Conservation (phyloP, 805 yeast genomes). For the Cyberlindnera samutprakarnensis region DNA sequence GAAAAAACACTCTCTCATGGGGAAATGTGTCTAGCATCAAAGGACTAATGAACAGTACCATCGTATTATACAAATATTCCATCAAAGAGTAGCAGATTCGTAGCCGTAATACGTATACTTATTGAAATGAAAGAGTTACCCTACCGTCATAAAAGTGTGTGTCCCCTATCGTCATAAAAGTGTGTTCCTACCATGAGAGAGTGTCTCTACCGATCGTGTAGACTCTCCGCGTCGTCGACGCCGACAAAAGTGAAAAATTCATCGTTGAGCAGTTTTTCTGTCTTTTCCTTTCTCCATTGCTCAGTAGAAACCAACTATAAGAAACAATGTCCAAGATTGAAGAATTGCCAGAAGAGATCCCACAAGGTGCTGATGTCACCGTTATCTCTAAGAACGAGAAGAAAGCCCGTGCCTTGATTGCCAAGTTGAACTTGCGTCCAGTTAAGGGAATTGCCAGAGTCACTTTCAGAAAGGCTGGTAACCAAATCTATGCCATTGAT, state of each 20-base stretch:
- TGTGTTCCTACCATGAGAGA: neutral
- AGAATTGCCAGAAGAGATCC: conserved; percentile 30
- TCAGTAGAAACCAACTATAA: no score
- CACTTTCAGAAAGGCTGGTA: conserved; percentile 89
- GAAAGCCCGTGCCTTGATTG: conserved; percentile 88
- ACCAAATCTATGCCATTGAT: conserved; percentile 86
- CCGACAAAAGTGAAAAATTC: conserved; percentile 9
- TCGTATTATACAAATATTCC: no score
- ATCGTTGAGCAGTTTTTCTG: no score
- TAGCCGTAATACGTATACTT: no score
- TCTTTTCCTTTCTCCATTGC: no score
- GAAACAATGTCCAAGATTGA: conserved; percentile 12
- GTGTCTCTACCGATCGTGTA: no score
- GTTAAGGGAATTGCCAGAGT: conserved; percentile 92
- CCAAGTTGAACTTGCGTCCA: conserved; percentile 83
- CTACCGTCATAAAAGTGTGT: no score
- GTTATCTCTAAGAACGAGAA: conserved; percentile 86
- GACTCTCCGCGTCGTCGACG: neutral
- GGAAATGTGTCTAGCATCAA: no score
- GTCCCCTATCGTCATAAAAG: neutral
- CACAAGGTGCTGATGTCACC: conserved; percentile 77
- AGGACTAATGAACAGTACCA: no score
- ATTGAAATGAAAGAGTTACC: no score
- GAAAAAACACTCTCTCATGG: no score
- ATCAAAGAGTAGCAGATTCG: no score